Percentiles rank a stretch among this genome's conserved stretches.
These are phyloP conservation scores for Ocimum tenuiflorum DNA, from an alignment of 257 asterid species.

Conservation along the genomic window DNA sequence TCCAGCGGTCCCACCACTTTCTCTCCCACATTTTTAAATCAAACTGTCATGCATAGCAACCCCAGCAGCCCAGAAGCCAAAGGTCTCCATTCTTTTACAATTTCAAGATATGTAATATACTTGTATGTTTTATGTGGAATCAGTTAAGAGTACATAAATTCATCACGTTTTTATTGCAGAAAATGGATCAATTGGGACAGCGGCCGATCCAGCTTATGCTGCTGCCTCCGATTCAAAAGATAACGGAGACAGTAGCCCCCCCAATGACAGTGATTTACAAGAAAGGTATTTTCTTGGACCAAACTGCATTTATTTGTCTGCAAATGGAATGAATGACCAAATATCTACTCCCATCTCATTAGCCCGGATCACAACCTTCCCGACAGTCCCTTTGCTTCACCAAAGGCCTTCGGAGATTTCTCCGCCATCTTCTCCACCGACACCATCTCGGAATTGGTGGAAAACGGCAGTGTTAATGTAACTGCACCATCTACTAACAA, in stretches of 20 bases:
- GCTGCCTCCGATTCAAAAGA: conserved; percentile 24
- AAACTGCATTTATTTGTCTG: not conserved
- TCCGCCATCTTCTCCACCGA: conserved; percentile 28
- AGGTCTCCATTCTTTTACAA: conserved; percentile 23
- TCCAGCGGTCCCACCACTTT: conserved; percentile 40
- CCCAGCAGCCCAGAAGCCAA: conserved; percentile 35
- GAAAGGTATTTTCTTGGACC: conserved; percentile 33
- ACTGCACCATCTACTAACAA: conserved; percentile 28
- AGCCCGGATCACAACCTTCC: conserved; percentile 75
- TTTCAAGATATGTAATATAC: not conserved
- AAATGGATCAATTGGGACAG: conserved; percentile 23
- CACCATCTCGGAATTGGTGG: conserved; percentile 15
- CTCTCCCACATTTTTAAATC: conserved; percentile 43
- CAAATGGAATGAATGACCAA: not conserved
- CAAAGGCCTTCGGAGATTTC: conserved; percentile 38
- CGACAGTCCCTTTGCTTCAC: conserved; percentile 67
- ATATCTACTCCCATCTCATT: not conserved
- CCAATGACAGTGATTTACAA: conserved; percentile 33
- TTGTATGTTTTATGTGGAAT: not conserved
- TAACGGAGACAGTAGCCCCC: conserved; percentile 27
- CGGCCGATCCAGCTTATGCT: conserved; percentile 15
- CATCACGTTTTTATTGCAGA: conserved; percentile 29
- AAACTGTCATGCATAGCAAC: conserved; percentile 18
- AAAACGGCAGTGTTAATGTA: conserved; percentile 18
- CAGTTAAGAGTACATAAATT: not conserved